Evolutionary conservation across 2,329 filamentous ascomycete genomes (phyloP), one percentile per base, ranked within the genome.

Genomic region (Diaporthe vaccinii): DNA sequence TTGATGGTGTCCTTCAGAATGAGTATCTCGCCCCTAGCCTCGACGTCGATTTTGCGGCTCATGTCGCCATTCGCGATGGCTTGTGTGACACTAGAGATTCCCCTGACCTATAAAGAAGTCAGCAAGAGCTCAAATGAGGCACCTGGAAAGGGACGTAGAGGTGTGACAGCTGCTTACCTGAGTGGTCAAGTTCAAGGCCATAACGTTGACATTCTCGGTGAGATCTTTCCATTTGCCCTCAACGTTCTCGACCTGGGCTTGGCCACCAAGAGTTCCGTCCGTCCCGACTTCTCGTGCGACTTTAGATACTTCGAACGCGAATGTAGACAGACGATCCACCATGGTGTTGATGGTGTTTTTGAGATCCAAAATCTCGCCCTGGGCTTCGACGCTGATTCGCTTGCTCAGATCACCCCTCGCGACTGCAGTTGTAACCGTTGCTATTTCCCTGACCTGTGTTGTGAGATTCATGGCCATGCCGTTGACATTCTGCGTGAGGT

Each of bases 341-440:
- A 98, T 98, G 82, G 94, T 97, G 84, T 98, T 98, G 87, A 98
- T 98, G 10, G 96, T 99, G 81, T 96, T 95, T 86, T 99, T 99
- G 77, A 99, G 88, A 82, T 98, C 95, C 71, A 97, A 86, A 80
- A 99, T 98, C 86, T 99, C 97, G 81, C 96, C 96, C 83, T 95
- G 92, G 72, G 95, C 97, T 80, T 97, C 95, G 78, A 98, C 95
- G 77, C 95, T 94, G 82, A 99, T 98, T 87, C 98, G 98, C 86
- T 97, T 95, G 77, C 95, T 98, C 77, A 99, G 87, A 84, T 99
- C 96, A 81, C 96, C 96, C 83, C 94, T 94, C 70, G 96, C 96
- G 77, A 99, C 96, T 75, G 96, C 96, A 2, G 96, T 98, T 4
- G 96, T 98, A 76, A 99, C 97, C 81, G 96, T 95, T 77, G 96